phyloP scores from a whole-genome alignment of 1,284 basidiomycete genomes.

The Pseudozyma sp. region DNA sequence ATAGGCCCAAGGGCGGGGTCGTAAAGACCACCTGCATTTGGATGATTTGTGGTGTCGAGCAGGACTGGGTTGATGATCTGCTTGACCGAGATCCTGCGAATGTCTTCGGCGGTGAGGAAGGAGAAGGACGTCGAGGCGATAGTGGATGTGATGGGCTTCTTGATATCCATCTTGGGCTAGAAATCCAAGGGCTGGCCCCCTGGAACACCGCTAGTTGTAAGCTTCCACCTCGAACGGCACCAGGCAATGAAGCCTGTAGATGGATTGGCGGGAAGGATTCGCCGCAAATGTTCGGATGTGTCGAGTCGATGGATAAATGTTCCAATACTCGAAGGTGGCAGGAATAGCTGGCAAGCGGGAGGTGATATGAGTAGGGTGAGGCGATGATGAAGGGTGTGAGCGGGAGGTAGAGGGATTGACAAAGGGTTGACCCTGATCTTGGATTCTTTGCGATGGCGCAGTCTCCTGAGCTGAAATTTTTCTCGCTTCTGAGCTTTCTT shows the following conservation, averaged over 20 bases:
- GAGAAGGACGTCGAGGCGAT: constrained; percentile 92
- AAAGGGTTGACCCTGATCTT: constrained; percentile 6
- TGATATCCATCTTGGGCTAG: constrained; percentile 82
- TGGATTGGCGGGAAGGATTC: not conserved
- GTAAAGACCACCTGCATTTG: constrained; percentile 91
- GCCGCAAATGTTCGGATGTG: not conserved
- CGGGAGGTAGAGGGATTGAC: not conserved
- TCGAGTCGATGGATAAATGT: not conserved
- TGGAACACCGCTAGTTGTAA: constrained; percentile 20
- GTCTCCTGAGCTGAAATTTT: constrained; percentile 35
- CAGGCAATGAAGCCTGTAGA: constrained; percentile 9
- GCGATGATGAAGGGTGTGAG: not conserved
- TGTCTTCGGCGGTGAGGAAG: constrained; percentile 90
- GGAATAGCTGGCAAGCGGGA: not conserved
- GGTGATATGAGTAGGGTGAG: constrained; percentile 1
- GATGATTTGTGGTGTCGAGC: constrained; percentile 92
- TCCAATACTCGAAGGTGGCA: not conserved
- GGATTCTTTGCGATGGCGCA: constrained; percentile 12
- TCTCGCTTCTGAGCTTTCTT: constrained; percentile 15
- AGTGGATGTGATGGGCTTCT: constrained; percentile 85
- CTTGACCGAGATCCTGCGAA: constrained; percentile 93
- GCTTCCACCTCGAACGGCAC: constrained; percentile 16
- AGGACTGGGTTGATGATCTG: constrained; percentile 93
- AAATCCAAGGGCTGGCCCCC: constrained; percentile 32
- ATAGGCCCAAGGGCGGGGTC: constrained; percentile 94